A percentile compares a stretch with the other conserved stretches of the same genome.
Evolutionary conservation across 108 stramenopile genomes (phyloP).

Genomic region (Skeletonema tropicum): DNA sequence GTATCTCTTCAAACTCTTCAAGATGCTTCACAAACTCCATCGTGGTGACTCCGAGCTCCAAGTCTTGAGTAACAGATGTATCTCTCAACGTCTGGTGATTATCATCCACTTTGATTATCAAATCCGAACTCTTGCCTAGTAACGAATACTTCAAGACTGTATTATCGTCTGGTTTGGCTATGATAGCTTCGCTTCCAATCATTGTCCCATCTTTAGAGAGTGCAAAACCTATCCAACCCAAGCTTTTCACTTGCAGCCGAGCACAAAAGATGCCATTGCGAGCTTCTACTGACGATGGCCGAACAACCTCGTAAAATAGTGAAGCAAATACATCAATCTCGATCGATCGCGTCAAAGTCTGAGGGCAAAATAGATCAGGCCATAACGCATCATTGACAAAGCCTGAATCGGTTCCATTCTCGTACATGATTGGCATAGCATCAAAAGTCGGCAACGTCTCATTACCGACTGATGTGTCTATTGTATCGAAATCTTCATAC

Average conservation of each 20-base stretch:
- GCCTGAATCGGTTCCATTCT: too few relatives aligned
- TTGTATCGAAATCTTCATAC: not conserved
- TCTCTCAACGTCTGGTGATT: conserved; percentile 18
- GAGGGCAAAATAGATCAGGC: too few relatives aligned
- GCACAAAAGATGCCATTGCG: too few relatives aligned
- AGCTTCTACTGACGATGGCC: too few relatives aligned
- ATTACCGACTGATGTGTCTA: not conserved
- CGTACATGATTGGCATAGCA: too few relatives aligned
- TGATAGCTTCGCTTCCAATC: conserved; percentile 55
- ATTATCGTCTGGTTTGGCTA: conserved; percentile 37
- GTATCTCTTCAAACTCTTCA: conserved; percentile 16
- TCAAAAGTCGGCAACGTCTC: too few relatives aligned
- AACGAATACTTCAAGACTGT: conserved; percentile 34
- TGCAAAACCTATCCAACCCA: conserved; percentile 52
- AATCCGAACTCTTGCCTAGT: not conserved
- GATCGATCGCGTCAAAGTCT: too few relatives aligned
- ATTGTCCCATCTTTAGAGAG: conserved; percentile 43
- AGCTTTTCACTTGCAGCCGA: too few relatives aligned
- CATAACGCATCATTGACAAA: too few relatives aligned
- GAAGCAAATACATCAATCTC: too few relatives aligned
- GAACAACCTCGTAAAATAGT: too few relatives aligned
- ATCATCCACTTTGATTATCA: conserved; percentile 15
- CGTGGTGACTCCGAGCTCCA: conserved; percentile 14
- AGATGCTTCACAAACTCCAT: conserved; percentile 37
- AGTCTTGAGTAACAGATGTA: conserved; percentile 25